Evolutionary conservation across 257 asterid species (phyloP), one percentile per base, ranked within the genome.

Genomic region (Rehmannia glutinosa): DNA sequence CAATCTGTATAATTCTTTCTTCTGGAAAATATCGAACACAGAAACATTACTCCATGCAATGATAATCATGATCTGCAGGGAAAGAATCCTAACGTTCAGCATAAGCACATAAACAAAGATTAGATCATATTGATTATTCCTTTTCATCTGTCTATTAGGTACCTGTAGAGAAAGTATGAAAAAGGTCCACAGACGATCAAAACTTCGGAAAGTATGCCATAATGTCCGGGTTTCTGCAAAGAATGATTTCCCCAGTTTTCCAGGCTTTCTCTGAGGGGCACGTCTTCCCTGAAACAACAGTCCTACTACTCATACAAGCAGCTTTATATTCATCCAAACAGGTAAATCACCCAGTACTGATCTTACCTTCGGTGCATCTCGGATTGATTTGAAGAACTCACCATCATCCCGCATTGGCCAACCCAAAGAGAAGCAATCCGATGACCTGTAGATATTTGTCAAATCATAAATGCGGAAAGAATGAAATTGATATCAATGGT

Each of bases 321-420:
- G 52, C 25, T 7, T 43, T 42, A 64, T 28, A 49, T 49, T 60
- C 69, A 55, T 36, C 19, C 36, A 50, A 75, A 67, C 35, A 32
- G 66, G 13, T 20, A 11, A 43, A 30, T 41, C 27, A 24, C 61
- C 57, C 28, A 54, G 59, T 25, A 69, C 12, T 62, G 74, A 59
- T 69, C 39, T 54, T 56, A 88, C 96, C 81, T 86, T 60, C 15
- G 59, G 67, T 42, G 62, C 49, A 30, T 71, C 79, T 60, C 81
- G 83, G 12, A 83, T 74, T 43, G 90, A 81, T 73, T 81, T 83
- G 73, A 89, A 89, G 77, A 89, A 89, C 54, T 84, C 86, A 17
- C 85, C 88, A 72, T 83, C 92, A 78, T 83, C 95, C 62, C 85
- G 85, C 91, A 89, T 89, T 32, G 96, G 96, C 96, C 96, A 89